phyloP scores from a whole-genome alignment of 2,329 filamentous ascomycete genomes.

The Ophiostoma populinum region DNA sequence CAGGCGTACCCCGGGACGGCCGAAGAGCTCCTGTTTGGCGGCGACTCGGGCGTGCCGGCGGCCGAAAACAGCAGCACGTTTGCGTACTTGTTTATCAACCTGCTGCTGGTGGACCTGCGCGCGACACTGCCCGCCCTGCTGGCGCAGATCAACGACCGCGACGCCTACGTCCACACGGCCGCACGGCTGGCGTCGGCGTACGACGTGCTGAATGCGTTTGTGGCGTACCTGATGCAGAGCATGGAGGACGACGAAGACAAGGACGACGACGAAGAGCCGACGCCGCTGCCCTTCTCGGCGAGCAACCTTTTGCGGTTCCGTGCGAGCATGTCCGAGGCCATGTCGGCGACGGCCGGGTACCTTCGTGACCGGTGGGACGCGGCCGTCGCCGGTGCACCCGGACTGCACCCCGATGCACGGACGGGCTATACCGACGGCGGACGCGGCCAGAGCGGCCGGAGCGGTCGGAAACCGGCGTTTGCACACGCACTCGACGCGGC shows the following conservation, averaged over 20 bases:
- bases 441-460: not conserved
- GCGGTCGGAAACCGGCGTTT: not conserved
- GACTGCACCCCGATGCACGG: constrained; percentile 40
- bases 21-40: constrained; percentile 34
- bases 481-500: constrained; percentile 11
- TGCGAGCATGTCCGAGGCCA: constrained; percentile 42
- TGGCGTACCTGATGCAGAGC: constrained; percentile 37
- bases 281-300: constrained; percentile 22
- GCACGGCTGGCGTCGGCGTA: constrained; percentile 41
- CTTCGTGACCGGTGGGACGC: constrained; percentile 55
- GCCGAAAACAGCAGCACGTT: constrained; percentile 30
- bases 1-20: constrained; percentile 32
- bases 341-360: constrained; percentile 46
- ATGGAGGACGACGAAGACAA: constrained; percentile 36
- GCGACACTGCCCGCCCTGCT: constrained; percentile 44
- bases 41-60: constrained; percentile 13
- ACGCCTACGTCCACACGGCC: constrained; percentile 32
- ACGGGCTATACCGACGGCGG: constrained; percentile 24
- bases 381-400: constrained; percentile 42
- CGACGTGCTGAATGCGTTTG: constrained; percentile 43
- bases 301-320: constrained; percentile 45
- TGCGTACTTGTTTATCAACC: constrained; percentile 44
- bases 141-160: constrained; percentile 33
- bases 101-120: constrained; percentile 49
- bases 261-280: not conserved